Evolutionary conservation across 768 basidiomycete species (phyloP).

Genomic region (Suillus cothurnatus): DNA sequence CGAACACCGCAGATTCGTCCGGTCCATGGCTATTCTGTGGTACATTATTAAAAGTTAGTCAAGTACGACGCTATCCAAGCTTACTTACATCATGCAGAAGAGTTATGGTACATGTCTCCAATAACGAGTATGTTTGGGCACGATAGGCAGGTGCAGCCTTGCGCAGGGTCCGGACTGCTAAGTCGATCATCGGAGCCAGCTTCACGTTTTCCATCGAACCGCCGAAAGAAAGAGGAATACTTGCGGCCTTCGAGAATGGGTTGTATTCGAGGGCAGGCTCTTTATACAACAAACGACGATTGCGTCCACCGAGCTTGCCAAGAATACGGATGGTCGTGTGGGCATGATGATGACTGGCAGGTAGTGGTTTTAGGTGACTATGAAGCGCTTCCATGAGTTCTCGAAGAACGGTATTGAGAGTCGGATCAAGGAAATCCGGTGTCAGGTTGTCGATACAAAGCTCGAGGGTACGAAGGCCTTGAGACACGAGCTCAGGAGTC

Average conservation of each 20-base stretch:
- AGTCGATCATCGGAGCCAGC: conserved; percentile 60
- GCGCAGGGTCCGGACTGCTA: conserved; percentile 66
- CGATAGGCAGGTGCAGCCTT: conserved; percentile 53
- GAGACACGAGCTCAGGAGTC: conserved; percentile 86
- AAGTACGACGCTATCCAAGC: not conserved
- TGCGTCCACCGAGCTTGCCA: conserved; percentile 94
- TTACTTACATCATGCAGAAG: conserved; percentile 74
- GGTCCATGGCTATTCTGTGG: conserved; percentile 68
- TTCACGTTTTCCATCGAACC: conserved; percentile 66
- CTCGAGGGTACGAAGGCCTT: conserved; percentile 94
- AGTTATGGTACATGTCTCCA: conserved; percentile 72
- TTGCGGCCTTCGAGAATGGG: conserved; percentile 69
- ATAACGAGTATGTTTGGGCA: conserved; percentile 60
- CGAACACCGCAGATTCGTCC: conserved; percentile 75
- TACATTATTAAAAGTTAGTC: not conserved
- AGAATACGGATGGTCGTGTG: conserved; percentile 95
- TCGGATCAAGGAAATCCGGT: conserved; percentile 96
- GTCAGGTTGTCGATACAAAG: conserved; percentile 99
- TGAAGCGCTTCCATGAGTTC: conserved; percentile 96
- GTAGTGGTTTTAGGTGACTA: conserved; percentile 86
- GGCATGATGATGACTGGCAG: conserved; percentile 85
- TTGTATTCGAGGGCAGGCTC: conserved; percentile 77
- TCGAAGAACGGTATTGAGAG: conserved; percentile 86
- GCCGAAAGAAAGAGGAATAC: conserved; percentile 72
- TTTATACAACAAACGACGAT: conserved; percentile 81